Base-by-base conservation (phyloP, 2,329 filamentous ascomycete species). In the Knufia petricola region DNA sequence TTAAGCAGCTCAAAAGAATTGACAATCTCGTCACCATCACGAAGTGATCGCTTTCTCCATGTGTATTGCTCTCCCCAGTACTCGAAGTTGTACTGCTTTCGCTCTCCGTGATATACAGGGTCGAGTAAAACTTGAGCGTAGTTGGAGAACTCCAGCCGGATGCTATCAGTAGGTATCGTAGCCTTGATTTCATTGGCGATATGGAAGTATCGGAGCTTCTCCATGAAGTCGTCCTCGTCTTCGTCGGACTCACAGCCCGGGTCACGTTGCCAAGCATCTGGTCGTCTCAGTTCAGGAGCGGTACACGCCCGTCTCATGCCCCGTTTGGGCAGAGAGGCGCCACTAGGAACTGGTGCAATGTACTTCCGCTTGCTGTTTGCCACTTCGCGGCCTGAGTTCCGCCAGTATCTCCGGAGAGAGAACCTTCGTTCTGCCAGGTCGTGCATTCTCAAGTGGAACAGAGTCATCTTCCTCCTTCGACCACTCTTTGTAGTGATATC, bases 361-460 rank as follows among this genome's bases (percentile, higher is more conserved):
- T 81, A 82, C 63, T 83, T 85, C 53, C 85, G 77, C 62, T 82
- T 82, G 15, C 87, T 83, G 66, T 85, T 87, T 70, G 89, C 95
- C 15, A 96, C 84, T 67, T 96, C 90, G 42, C 90, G 82, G 19
- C 92, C 90, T 24, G 89, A 95, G 54, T 94, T 85, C 49, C 92
- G 81, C 65, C 87, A 92, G 66, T 98, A 96, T 41, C 90, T 81
- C 24, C 90, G 82, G 23, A 96, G 74, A 1, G 89, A 95, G 66
- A 95, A 95, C 53, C 94, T 85, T 43, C 92, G 80, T 58, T 81
- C 81, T 60, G 81, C 82, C 48, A 96, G 71, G 65, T 96, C 87
- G 64, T 95, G 83, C 87, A 98, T 95, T 60, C 88, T 85, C 52
- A 96, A 73, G 66, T 98, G 90, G 68, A 95, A 96, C 41, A 98